phyloP scores from a whole-genome alignment of 2,329 filamentous ascomycete genomes.

The Pseudophaeomoniella oleicola region DNA sequence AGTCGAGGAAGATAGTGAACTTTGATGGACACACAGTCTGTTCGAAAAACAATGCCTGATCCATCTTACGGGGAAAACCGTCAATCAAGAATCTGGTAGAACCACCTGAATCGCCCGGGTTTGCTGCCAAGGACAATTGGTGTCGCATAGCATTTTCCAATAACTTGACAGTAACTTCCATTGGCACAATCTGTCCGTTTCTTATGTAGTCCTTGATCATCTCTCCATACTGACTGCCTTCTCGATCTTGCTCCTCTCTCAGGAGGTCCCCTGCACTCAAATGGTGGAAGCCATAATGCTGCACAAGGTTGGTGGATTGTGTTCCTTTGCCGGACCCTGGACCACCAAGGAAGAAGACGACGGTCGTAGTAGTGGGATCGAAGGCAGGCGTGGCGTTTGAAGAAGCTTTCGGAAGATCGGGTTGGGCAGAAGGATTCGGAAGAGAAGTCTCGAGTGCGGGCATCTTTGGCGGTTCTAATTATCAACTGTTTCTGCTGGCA shows the following conservation, averaged over 20 bases:
- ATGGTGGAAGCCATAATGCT: constrained; percentile 81
- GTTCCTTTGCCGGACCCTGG: constrained; percentile 95
- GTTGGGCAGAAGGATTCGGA: constrained; percentile 12
- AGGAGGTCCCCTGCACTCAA: constrained; percentile 87
- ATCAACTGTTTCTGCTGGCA: constrained; percentile 9
- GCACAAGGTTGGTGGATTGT: constrained; percentile 78
- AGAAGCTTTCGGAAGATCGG: constrained; percentile 31
- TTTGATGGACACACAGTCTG: constrained; percentile 68
- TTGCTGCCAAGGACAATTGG: constrained; percentile 31
- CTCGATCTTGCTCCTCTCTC: constrained; percentile 80
- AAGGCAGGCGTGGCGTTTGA: constrained; percentile 55
- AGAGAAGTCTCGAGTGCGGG: constrained; percentile 9
- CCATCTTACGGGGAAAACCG: constrained; percentile 90
- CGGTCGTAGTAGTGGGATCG: constrained; percentile 63
- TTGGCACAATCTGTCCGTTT: constrained; percentile 91
- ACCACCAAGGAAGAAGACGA: constrained; percentile 90
- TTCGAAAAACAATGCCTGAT: constrained; percentile 92
- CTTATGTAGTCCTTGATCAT: constrained; percentile 90
- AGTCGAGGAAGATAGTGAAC: constrained; percentile 89
- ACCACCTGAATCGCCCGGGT: constrained; percentile 20
- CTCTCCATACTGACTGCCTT: constrained; percentile 75
- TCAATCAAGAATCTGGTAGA: constrained; percentile 57
- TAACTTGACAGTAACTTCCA: constrained; percentile 90
- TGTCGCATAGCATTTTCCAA: constrained; percentile 85
- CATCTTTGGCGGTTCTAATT: constrained; percentile 19